These are phyloP conservation scores for Beauveria varroae DNA, from an alignment of 2,329 filamentous ascomycete genomes.

Conservation along the genomic window DNA sequence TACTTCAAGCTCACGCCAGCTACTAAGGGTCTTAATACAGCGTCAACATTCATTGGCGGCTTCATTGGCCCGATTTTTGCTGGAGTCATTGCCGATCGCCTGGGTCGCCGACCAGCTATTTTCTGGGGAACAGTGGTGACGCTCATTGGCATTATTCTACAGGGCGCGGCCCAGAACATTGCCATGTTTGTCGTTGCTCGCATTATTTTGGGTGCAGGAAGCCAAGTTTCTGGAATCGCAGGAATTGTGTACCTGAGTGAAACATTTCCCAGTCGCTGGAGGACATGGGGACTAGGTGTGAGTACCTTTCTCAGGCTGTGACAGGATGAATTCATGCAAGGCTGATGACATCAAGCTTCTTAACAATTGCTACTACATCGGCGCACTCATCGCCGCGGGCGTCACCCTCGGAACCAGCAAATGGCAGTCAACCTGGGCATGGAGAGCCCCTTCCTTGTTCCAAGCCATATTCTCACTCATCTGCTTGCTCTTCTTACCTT, in stretches of 20 bases:
- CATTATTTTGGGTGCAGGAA: slow-evolving; percentile 40
- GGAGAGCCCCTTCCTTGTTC: slow-evolving; percentile 28
- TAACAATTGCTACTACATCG: slow-evolving; percentile 27
- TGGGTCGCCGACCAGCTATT: slow-evolving; percentile 36
- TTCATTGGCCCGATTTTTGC: slow-evolving; percentile 35
- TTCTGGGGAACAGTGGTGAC: slow-evolving; percentile 36
- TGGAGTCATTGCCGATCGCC: slow-evolving; percentile 32
- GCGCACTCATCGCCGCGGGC: slow-evolving; percentile 38
- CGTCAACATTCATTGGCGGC: slow-evolving; percentile 46
- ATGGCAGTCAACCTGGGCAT: slow-evolving; percentile 27
- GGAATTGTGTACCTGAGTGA: slow-evolving; percentile 42
- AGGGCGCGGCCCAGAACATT: slow-evolving; percentile 41
- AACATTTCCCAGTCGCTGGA: slow-evolving; percentile 30
- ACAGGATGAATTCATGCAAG: not conserved
- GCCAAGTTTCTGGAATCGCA: slow-evolving; percentile 32
- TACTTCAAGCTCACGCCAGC: slow-evolving; percentile 48
- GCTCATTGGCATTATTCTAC: slow-evolving; percentile 36
- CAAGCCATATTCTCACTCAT: slow-evolving; percentile 23
- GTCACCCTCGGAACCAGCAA: slow-evolving; percentile 31
- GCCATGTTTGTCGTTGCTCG: slow-evolving; percentile 43
- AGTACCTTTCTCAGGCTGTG: not conserved
- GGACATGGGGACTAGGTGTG: slow-evolving; percentile 17
- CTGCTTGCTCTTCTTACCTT: slow-evolving; percentile 21
- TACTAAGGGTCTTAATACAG: slow-evolving; percentile 47
- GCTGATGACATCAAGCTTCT: slow-evolving; percentile 10